A percentile compares a stretch with the other conserved stretches of the same genome.
phyloP scores from a whole-genome alignment of 2,329 filamentous ascomycete genomes.

The Pleomassaria siparia region DNA sequence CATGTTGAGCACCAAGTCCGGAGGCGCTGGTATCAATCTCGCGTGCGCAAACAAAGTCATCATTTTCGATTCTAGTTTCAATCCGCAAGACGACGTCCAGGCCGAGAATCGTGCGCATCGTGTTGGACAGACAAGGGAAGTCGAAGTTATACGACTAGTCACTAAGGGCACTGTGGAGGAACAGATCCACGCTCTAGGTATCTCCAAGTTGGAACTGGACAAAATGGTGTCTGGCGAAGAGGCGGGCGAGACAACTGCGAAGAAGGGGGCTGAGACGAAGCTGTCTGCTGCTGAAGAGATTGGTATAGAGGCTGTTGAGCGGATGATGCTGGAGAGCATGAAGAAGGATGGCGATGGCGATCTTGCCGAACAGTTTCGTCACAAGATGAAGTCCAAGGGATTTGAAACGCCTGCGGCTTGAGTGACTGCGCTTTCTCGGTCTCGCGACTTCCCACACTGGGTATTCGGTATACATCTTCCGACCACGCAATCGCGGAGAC shows the following conservation, averaged over 20 bases:
- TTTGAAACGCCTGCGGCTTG: conserved; percentile 38
- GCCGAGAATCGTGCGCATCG: conserved; percentile 96
- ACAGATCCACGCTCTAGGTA: conserved; percentile 85
- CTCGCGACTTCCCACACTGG: neutral
- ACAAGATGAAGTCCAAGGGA: conserved; percentile 46
- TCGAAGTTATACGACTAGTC: conserved; percentile 87
- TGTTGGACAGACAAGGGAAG: conserved; percentile 85
- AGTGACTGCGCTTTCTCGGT: neutral
- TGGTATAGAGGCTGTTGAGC: conserved; percentile 39
- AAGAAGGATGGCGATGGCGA: conserved; percentile 25
- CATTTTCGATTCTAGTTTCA: conserved; percentile 96
- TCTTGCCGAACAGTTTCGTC: conserved; percentile 45
- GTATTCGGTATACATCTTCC: too few relatives aligned
- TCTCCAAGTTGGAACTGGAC: conserved; percentile 91
- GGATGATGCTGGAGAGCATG: conserved; percentile 43
- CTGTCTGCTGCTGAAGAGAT: conserved; percentile 39
- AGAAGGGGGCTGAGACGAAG: conserved; percentile 18
- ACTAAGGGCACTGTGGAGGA: conserved; percentile 85
- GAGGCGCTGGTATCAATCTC: conserved; percentile 95
- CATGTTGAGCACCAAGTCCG: conserved; percentile 87
- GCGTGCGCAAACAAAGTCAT: conserved; percentile 96
- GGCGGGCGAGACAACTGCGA: conserved; percentile 40
- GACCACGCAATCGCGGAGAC: too few relatives aligned
- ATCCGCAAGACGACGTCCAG: conserved; percentile 97
- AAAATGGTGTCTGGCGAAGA: conserved; percentile 67